Evolutionary conservation across 2,329 filamentous ascomycete genomes (phyloP).

Genomic region (Metarhizium album): DNA sequence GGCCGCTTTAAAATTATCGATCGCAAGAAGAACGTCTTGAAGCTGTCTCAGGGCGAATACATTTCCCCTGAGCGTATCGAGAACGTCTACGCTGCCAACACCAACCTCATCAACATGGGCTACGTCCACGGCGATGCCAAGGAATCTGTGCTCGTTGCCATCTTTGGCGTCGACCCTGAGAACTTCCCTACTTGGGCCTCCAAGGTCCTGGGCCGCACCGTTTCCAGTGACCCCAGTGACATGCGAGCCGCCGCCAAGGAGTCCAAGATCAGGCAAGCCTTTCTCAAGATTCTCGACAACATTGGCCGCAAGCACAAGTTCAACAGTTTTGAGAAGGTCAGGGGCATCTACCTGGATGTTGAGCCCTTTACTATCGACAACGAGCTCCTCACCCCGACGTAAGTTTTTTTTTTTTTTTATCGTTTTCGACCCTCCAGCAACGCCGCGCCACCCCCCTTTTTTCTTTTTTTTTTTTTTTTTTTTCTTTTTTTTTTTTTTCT

Average conservation of each 20-base stretch:
- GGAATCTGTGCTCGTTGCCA: conserved; percentile 69
- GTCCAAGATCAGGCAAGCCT: conserved; percentile 59
- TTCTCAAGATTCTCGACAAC: conserved; percentile 67
- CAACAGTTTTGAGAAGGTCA: conserved; percentile 80
- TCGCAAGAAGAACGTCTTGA: conserved; percentile 97
- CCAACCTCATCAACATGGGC: conserved; percentile 64
- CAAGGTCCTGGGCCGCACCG: conserved; percentile 59
- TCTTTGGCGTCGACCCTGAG: conserved; percentile 82
- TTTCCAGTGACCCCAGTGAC: conserved; percentile 54
- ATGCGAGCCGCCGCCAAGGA: conserved; percentile 58
- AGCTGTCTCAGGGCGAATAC: conserved; percentile 95
- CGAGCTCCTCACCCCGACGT: conserved; percentile 80
- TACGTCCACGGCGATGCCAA: conserved; percentile 86
- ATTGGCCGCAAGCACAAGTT: conserved; percentile 80
- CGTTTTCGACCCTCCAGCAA: not conserved
- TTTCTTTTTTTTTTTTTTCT: no score
- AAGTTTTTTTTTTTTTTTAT: conserved; percentile 27
- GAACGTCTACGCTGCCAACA: conserved; percentile 81
- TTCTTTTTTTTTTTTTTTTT: no score
- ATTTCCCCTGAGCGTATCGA: conserved; percentile 95
- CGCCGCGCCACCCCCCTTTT: no score
- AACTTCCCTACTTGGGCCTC: conserved; percentile 72
- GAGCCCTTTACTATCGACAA: conserved; percentile 94
- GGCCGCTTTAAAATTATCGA: conserved; percentile 91
- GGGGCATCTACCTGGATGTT: conserved; percentile 60